These are phyloP conservation scores for Aspergillus quadricinctus DNA, from an alignment of 2,329 filamentous ascomycete species.

Conservation along the genomic window DNA sequence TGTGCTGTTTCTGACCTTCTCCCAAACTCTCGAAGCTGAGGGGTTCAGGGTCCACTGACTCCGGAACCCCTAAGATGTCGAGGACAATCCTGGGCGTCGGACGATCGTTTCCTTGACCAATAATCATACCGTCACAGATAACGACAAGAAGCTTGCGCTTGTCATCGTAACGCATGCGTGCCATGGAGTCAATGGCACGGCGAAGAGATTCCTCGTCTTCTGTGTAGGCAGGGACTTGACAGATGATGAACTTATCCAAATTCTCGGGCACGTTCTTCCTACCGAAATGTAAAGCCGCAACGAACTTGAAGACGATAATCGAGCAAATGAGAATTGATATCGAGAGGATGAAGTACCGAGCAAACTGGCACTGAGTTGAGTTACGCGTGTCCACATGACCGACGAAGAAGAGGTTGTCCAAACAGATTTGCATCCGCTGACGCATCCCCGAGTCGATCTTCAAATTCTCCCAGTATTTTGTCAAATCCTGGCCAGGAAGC, in stretches of 20 bases:
- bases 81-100: conserved; percentile 93
- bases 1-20: conserved; percentile 95
- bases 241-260: conserved; percentile 97
- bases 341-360: conserved; percentile 81
- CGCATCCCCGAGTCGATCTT: conserved; percentile 55
- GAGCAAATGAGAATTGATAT: conserved; percentile 74
- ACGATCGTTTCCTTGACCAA: conserved; percentile 94
- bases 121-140: conserved; percentile 98
- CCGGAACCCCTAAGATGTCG: conserved; percentile 92
- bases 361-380: conserved; percentile 78
- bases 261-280: conserved; percentile 90
- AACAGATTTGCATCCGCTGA: conserved; percentile 69
- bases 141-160: conserved; percentile 94
- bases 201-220: conserved; percentile 97
- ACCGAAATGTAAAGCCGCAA: conserved; percentile 91
- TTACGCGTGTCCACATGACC: conserved; percentile 88
- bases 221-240: conserved; percentile 94
- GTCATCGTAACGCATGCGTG: conserved; percentile 94
- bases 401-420: conserved; percentile 93
- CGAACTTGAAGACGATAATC: conserved; percentile 92
- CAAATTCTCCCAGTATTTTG: conserved; percentile 74
- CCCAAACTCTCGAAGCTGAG: conserved; percentile 95
- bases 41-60: conserved; percentile 89
- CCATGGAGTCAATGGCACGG: conserved; percentile 93
- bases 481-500: conserved; percentile 73